A percentile compares a stretch with the other conserved stretches of the same genome.
These are phyloP conservation scores for Coemansia sp. DNA, from an alignment of 192 early-diverging fungal genomes.

Conservation along the genomic window DNA sequence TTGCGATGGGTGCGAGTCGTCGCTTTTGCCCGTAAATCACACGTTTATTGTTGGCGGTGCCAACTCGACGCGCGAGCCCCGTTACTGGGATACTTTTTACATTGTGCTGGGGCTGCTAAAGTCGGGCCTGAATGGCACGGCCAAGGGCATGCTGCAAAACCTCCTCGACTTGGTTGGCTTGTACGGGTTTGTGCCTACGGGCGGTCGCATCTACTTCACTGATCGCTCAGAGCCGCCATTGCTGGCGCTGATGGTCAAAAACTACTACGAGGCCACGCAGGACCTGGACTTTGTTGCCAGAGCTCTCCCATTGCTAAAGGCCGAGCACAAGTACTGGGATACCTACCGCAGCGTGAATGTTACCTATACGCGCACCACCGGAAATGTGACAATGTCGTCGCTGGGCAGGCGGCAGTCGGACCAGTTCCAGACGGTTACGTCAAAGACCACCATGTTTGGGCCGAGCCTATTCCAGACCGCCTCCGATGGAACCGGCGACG, in stretches of 20 bases:
- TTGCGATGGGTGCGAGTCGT: constrained; percentile 63
- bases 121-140: constrained; percentile 62
- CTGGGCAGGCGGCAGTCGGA: constrained; percentile 17
- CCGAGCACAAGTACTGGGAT: constrained; percentile 68
- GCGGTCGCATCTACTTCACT: constrained; percentile 73
- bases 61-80: constrained; percentile 66
- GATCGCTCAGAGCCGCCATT: constrained; percentile 76
- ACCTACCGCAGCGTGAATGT: constrained; percentile 54
- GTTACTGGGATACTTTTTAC: constrained; percentile 77
- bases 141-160: constrained; percentile 64
- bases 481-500: background rate
- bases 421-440: constrained; percentile 2
- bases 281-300: constrained; percentile 57
- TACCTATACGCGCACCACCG: constrained; percentile 27
- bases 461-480: constrained; percentile 28
- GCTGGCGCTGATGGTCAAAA: constrained; percentile 68
- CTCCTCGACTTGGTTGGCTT: constrained; percentile 61
- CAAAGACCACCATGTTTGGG: constrained; percentile 27
- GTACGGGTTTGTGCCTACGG: constrained; percentile 73
- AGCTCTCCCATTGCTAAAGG: constrained; percentile 63
- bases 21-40: constrained; percentile 56
- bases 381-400: background rate
- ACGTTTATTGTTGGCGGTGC: constrained; percentile 70
- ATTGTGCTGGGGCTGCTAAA: constrained; percentile 64
- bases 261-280: constrained; percentile 62